Percentiles rank a stretch among this genome's conserved stretches.
Evolutionary conservation across 1,139 yeast genomes (phyloP).

Genomic region (Geotrichum klebahnii): DNA sequence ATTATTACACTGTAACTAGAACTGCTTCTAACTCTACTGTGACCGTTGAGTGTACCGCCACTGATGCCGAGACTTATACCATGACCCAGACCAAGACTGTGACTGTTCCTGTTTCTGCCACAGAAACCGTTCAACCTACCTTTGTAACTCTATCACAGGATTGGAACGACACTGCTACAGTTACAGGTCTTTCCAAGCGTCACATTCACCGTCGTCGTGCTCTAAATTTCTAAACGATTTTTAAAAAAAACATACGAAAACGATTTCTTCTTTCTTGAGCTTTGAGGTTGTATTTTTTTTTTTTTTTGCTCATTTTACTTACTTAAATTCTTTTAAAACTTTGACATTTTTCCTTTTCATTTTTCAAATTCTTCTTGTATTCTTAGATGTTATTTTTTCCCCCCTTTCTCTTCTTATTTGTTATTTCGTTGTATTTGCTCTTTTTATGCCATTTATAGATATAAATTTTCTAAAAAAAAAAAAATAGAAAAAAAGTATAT

Average conservation of each 20-base stretch:
- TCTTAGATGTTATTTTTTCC: background rate
- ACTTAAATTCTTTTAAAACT: too few relatives aligned
- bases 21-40: constrained; percentile 4
- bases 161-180: background rate
- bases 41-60: constrained; percentile 9
- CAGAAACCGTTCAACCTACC: constrained; percentile 1
- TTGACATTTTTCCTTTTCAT: too few relatives aligned
- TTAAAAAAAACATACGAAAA: too few relatives aligned
- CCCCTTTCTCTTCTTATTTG: background rate
- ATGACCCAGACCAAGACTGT: constrained; percentile 9
- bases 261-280: background rate
- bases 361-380: too few relatives aligned
- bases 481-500: background rate
- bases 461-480: background rate
- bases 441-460: background rate
- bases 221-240: background rate
- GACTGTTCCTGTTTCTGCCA: background rate
- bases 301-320: background rate
- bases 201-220: constrained; percentile 10
- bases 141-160: background rate
- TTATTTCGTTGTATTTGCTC: background rate
- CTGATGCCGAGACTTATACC: constrained; percentile 1
- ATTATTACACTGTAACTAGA: constrained; percentile 3
- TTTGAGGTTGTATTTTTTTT: background rate
- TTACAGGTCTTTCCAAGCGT: background rate